These are phyloP conservation scores for Furcasterigmium furcatum DNA, from an alignment of 2,329 filamentous ascomycete species.

Conservation along the genomic window DNA sequence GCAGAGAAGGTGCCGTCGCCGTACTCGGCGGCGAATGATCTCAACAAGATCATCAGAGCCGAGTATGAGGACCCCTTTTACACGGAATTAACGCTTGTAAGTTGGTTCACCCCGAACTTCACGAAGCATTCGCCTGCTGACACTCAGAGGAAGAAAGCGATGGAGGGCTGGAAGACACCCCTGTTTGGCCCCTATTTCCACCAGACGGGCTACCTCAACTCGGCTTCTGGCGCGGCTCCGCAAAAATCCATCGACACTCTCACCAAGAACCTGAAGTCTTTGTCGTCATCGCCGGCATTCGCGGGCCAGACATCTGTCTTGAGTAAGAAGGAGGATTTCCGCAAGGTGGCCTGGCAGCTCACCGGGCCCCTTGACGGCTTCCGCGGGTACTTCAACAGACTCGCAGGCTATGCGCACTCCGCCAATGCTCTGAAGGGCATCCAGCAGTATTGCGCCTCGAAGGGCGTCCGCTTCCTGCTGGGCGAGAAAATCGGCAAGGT, in stretches of 20 bases:
- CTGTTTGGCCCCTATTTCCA: constrained; percentile 50
- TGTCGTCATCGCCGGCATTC: constrained; percentile 31
- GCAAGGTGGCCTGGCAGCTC: constrained; percentile 43
- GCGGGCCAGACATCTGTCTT: constrained; percentile 31
- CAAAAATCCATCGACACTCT: constrained; percentile 43
- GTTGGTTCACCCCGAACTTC: constrained; percentile 7
- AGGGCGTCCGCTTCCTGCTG: constrained; percentile 34
- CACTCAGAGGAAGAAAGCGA: constrained; percentile 37
- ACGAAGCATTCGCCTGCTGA: background rate
- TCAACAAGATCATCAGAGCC: constrained; percentile 60
- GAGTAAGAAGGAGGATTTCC: constrained; percentile 32
- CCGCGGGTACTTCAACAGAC: constrained; percentile 56
- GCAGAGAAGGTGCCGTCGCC: constrained; percentile 34
- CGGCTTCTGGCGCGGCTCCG: constrained; percentile 42
- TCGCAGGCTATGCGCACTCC: constrained; percentile 55
- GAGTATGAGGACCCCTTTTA: constrained; percentile 59
- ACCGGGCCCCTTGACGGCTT: constrained; percentile 46
- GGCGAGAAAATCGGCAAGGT: constrained; percentile 7
- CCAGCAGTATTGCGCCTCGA: constrained; percentile 33
- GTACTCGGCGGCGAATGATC: constrained; percentile 53
- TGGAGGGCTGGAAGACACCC: constrained; percentile 48
- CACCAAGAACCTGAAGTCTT: constrained; percentile 35
- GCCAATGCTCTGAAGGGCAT: constrained; percentile 46
- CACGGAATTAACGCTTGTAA: constrained; percentile 47
- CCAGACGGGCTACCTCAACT: constrained; percentile 38